These are phyloP conservation scores for Pinus albicaulis DNA, from an alignment of 75 land plant species.

Conservation along the genomic window DNA sequence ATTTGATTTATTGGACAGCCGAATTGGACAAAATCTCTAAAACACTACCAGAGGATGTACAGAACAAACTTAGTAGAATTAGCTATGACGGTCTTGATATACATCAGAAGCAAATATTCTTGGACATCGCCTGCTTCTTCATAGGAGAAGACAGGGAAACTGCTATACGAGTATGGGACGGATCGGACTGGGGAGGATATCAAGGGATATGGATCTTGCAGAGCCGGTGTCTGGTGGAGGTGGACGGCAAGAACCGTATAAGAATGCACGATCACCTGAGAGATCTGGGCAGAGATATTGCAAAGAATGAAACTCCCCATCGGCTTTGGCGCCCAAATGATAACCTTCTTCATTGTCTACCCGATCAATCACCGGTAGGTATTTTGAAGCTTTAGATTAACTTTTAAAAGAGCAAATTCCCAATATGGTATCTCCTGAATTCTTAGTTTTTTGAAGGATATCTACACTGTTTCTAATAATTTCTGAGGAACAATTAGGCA, in stretches of 20 bases:
- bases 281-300: background rate
- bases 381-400: background rate
- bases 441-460: too few species aligned
- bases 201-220: background rate
- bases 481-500: background rate
- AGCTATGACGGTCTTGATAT: background rate
- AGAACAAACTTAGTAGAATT: background rate
- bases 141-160: background rate
- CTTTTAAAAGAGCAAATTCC: background rate
- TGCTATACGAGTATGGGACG: background rate
- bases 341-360: background rate
- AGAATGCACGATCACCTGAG: constrained; percentile 1
- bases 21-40: background rate
- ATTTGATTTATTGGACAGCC: background rate
- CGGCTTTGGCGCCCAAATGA: background rate
- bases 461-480: too few species aligned
- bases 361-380: background rate
- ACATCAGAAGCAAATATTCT: background rate
- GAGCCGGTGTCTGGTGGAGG: background rate
- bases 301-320: background rate
- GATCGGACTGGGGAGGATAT: background rate
- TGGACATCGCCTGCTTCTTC: constrained; percentile 3
- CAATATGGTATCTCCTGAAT: background rate
- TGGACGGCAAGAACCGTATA: background rate
- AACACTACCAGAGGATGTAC: background rate